Conservation (phyloP, 345 rosid species). For the Arabidopsis suecica region DNA sequence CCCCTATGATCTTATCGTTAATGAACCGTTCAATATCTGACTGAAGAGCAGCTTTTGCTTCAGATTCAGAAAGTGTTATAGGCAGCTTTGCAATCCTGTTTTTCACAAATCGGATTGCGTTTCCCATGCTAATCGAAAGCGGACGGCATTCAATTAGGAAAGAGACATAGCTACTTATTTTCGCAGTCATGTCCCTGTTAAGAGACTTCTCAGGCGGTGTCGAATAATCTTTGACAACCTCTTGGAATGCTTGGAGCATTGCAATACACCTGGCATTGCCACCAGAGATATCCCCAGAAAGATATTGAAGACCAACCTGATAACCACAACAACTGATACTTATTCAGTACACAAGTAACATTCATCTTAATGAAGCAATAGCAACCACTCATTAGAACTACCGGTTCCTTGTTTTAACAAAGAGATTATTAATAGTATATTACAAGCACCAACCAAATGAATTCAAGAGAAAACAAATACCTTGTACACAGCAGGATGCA, state of each 20-base stretch:
- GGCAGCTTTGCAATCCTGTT: constrained; percentile 78
- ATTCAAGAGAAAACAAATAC: constrained; percentile 43
- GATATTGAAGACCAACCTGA: constrained; percentile 90
- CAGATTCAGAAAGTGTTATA: constrained; percentile 65
- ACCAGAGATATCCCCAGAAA: constrained; percentile 82
- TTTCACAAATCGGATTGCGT: constrained; percentile 82
- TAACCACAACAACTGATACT: constrained; percentile 37
- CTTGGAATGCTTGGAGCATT: constrained; percentile 94
- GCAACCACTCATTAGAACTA: constrained; percentile 16
- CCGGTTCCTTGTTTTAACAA: neutral
- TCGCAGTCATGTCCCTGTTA: constrained; percentile 78
- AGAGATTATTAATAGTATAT: neutral
- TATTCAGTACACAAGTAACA: constrained; percentile 17
- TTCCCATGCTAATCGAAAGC: constrained; percentile 95
- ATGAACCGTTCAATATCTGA: constrained; percentile 85
- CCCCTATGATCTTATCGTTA: constrained; percentile 76
- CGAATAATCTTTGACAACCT: constrained; percentile 76
- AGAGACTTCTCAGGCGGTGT: constrained; percentile 85
- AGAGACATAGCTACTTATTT: constrained; percentile 82
- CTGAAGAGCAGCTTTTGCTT: constrained; percentile 73
- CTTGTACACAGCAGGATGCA: constrained; percentile 96
- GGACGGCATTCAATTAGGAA: constrained; percentile 90
- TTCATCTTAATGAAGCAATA: neutral
- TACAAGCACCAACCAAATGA: neutral
- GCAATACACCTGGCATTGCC: constrained; percentile 98